Conservation (phyloP, 2,329 filamentous ascomycete genomes). For the Ascocoryne sarcoides region DNA sequence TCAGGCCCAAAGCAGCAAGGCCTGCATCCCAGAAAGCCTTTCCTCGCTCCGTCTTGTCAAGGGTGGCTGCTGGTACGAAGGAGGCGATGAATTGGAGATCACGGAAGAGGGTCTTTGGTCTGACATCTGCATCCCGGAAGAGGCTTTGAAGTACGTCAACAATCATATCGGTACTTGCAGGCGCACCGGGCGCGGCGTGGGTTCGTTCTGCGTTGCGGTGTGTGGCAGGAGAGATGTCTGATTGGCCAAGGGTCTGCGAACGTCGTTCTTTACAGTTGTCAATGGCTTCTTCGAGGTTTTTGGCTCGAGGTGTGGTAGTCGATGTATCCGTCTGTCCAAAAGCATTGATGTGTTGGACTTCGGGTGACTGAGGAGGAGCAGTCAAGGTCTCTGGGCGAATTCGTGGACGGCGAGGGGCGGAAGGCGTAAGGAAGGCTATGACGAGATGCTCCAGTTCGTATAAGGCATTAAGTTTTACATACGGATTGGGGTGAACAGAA, state of each 20-base stretch:
- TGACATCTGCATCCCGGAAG: slow-evolving; percentile 57
- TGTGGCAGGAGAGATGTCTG: slow-evolving; percentile 56
- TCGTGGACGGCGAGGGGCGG: slow-evolving; percentile 29
- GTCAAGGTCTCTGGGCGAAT: slow-evolving; percentile 22
- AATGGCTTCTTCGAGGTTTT: slow-evolving; percentile 56
- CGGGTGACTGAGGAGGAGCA: slow-evolving; percentile 50
- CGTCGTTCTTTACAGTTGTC: slow-evolving; percentile 62
- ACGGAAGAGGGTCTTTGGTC: slow-evolving; percentile 74
- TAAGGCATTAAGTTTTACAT: slow-evolving; percentile 73
- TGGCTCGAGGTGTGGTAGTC: slow-evolving; percentile 29
- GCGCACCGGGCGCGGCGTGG: slow-evolving; percentile 39
- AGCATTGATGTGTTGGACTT: slow-evolving; percentile 23
- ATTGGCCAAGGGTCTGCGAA: slow-evolving; percentile 43
- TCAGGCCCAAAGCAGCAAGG: slow-evolving; percentile 78
- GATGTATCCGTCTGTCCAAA: slow-evolving; percentile 22
- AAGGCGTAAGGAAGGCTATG: slow-evolving; percentile 59
- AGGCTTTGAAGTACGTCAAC: slow-evolving; percentile 58
- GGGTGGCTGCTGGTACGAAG: slow-evolving; percentile 50
- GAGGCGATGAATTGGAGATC: slow-evolving; percentile 68
- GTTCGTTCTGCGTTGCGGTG: slow-evolving; percentile 72
- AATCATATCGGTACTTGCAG: slow-evolving; percentile 40
- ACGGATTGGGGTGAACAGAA: slow-evolving; percentile 80
- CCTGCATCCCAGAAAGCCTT: slow-evolving; percentile 81
- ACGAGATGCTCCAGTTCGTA: slow-evolving; percentile 79
- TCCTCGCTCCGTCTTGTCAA: slow-evolving; percentile 54